Conservation (phyloP, 2,329 filamentous ascomycete genomes). For the Alternaria metachromatica region DNA sequence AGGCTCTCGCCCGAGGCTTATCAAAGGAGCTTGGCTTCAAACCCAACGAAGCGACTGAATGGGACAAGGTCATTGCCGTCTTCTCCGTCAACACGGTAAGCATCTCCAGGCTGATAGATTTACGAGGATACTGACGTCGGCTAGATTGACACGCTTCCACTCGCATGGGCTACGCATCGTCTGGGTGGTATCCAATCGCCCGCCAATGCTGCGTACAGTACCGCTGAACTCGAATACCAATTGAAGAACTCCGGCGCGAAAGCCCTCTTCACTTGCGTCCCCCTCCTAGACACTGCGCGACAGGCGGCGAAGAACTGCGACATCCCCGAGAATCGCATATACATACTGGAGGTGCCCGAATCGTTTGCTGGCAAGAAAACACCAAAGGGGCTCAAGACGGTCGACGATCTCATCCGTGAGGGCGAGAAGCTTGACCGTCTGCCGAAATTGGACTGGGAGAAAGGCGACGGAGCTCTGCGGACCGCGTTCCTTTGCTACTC, state of each 20-base stretch:
- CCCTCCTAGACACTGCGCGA: conserved; percentile 69
- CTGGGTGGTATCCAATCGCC: conserved; percentile 76
- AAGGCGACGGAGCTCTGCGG: conserved; percentile 70
- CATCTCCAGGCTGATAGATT: background rate
- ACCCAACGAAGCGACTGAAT: conserved; percentile 74
- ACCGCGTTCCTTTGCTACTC: conserved; percentile 82
- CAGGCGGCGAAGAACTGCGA: conserved; percentile 68
- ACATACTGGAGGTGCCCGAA: conserved; percentile 72
- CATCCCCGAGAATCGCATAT: conserved; percentile 69
- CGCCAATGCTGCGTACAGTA: conserved; percentile 77
- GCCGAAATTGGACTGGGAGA: conserved; percentile 64
- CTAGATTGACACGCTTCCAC: conserved; percentile 75
- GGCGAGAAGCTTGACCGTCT: conserved; percentile 63
- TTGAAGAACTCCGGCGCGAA: conserved; percentile 72
- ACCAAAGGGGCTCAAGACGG: conserved; percentile 63
- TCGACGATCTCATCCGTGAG: conserved; percentile 69
- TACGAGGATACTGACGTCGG: conserved; percentile 20
- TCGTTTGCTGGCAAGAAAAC: conserved; percentile 56
- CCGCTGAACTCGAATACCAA: conserved; percentile 73
- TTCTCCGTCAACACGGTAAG: conserved; percentile 82
- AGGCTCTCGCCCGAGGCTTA: conserved; percentile 71
- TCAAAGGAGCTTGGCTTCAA: conserved; percentile 74
- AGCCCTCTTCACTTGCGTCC: conserved; percentile 73
- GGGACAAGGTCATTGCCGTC: conserved; percentile 79
- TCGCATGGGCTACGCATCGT: conserved; percentile 76